Base-by-base conservation (phyloP, 1,284 basidiomycete genomes). In the Naganishia cerealis region DNA sequence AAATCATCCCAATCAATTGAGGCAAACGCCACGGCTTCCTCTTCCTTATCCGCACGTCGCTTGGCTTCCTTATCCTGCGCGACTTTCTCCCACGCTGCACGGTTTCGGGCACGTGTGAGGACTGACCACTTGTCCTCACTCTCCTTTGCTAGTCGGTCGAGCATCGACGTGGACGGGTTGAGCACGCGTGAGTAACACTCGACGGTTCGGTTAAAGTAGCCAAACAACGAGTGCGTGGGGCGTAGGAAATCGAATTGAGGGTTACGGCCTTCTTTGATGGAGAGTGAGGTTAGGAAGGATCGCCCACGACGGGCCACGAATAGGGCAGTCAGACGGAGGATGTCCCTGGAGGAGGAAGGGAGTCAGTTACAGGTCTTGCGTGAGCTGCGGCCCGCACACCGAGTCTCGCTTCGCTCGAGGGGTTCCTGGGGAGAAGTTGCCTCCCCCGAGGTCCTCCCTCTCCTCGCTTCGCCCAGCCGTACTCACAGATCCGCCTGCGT, bases 1-100 rank as follows among this genome's bases (percentile, higher is more conserved):
- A 98, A 99, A 81, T 99, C 96, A 76, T 99, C 93, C 96, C 96
- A 99, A 78, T 99, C 96, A 76, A 99, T 98, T 77, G 94, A 91
- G 57, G 92, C 91, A 77, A 97, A 94, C 10, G 92, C 93, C 78
- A 74, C 68, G 36, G 73, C 72, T 69, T 80, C 78, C 67, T 79
- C 91, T 78, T 98, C 94, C 72, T 90, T 87, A 74, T 96, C 91
- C 74, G 95, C 91, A 73, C 91, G 87, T 59, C 88, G 86, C 77
- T 89, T 90, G 82, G 92, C 90, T 72, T 92, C 88, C 79, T 89
- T 87, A 76, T 95, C 91, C 54, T 89, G 82, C 76, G 90, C 89
- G 73, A 88, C 85, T 71, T 86, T 86, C 77, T 95, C 91, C 92
- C 93, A 99, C 71, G 91, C 89, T 3, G 92, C 92, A 65, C 96